Conservation (phyloP, 2,329 filamentous ascomycete species). For the Ceratocystis lukuohia region DNA sequence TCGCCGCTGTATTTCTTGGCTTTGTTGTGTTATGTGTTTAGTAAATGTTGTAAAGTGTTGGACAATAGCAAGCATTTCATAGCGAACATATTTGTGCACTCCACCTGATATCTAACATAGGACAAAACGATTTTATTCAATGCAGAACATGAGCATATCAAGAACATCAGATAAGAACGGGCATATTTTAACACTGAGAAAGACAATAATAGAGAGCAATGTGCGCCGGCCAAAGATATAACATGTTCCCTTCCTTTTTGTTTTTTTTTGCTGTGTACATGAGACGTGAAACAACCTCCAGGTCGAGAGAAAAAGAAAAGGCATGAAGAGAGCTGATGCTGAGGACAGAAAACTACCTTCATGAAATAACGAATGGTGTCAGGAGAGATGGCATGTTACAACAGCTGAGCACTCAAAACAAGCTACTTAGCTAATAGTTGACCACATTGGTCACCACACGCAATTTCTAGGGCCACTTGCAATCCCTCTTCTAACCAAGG, state of each 20-base stretch:
- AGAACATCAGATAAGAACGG: not conserved
- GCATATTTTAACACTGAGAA: not conserved
- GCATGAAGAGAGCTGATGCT: slow-evolving; percentile 2
- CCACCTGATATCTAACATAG: not conserved
- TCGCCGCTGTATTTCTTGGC: not conserved
- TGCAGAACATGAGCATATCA: not conserved
- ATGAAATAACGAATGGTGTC: no score
- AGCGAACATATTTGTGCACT: not conserved
- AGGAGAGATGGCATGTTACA: no score
- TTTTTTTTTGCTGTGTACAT: slow-evolving; percentile 10
- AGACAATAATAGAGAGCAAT: slow-evolving; percentile 18
- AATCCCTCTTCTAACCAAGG: slow-evolving; percentile 27
- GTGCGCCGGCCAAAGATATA: slow-evolving; percentile 8
- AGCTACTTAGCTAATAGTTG: no score
- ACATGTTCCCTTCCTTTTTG: slow-evolving; percentile 1
- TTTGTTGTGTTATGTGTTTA: not conserved
- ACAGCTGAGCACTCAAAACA: no score
- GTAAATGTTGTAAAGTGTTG: not conserved
- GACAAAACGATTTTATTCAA: not conserved
- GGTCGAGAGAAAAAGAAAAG: slow-evolving; percentile 10
- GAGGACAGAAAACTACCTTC: no score
- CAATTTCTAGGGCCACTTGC: not conserved
- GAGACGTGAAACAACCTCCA: slow-evolving; percentile 2
- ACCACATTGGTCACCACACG: not conserved
- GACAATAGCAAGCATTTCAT: no score